Evolutionary conservation across 2,329 filamentous ascomycete species (phyloP), one percentile per base, ranked within the genome.

Genomic region (Scorias spongiosa): DNA sequence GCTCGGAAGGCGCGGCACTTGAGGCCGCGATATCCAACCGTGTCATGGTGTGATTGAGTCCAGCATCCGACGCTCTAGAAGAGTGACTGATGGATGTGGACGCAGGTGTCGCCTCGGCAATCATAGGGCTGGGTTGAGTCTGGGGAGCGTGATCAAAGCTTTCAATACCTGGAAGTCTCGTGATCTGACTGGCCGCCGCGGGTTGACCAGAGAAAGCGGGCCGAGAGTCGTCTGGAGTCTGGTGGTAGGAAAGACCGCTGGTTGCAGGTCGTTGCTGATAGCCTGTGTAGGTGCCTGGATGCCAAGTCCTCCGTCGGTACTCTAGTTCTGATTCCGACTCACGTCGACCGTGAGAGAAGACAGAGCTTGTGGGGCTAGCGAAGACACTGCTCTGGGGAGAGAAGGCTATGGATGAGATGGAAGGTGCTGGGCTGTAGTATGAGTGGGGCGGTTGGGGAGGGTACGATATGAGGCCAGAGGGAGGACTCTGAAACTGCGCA

Each of bases 301-400:
- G 88, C 88, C 88, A 95, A 2, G 88, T 95, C 43, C 87, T 76
- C 48, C 88, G 72, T 50, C 87, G 78, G 75, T 80, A 84, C 44
- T 84, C 82, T 37, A 86, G 80, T 49, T 93, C 86, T 1, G 74
- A 66, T 15, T 70, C 67, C 42, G 83, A 82, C 36, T 87, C 82
- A 37, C 80, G 71, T 28, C 81, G 68, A 4, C 75, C 72, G 63
- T 77, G 81, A 7, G 70, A 68, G 29, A 79, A 76, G 0, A 73
- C 70, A 0, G 79, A 76, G 37, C 67, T 72, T 1, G 78, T 82
- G 5, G 86, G 86, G 70, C 66, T 84, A 49, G 63, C 78, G 48
- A 81, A 69, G 42, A 76, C 74, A 51, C 74, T 76, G 44, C 70
- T 75, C n/a, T 53, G 74, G 63, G 48, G 75, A 60, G 64, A 79